A percentile compares a stretch with the other conserved stretches of the same genome.
These are phyloP conservation scores for Clathrospora elynae DNA, from an alignment of 2,329 filamentous ascomycete species.

Conservation along the genomic window DNA sequence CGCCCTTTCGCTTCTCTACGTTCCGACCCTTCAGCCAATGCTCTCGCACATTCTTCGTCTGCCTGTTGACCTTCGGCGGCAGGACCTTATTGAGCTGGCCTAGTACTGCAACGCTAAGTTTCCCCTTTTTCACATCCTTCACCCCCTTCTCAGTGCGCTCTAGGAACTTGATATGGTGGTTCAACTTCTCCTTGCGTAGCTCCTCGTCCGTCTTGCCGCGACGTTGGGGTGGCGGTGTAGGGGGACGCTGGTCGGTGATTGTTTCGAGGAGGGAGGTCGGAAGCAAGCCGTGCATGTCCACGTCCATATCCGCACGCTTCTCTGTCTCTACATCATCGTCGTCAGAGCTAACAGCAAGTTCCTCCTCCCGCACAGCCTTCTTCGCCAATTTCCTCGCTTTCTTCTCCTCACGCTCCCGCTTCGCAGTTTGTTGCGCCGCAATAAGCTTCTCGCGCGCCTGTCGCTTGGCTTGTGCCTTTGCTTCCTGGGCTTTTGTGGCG, in stretches of 20 bases:
- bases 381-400: slow-evolving; percentile 39
- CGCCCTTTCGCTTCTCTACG: slow-evolving; percentile 33
- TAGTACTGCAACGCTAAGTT: slow-evolving; percentile 57
- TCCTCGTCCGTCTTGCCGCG: slow-evolving; percentile 32
- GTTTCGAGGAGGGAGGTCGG: slow-evolving; percentile 58
- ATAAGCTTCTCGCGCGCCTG: slow-evolving; percentile 41
- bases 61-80: slow-evolving; percentile 51
- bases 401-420: slow-evolving; percentile 37
- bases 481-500: slow-evolving; percentile 37
- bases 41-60: slow-evolving; percentile 46
- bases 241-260: slow-evolving; percentile 51
- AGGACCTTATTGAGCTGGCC: slow-evolving; percentile 50
- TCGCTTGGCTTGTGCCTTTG: slow-evolving; percentile 33
- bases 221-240: slow-evolving; percentile 49
- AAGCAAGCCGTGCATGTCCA: slow-evolving; percentile 57
- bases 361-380: slow-evolving; percentile 19
- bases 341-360: slow-evolving; percentile 8
- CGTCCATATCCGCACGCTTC: slow-evolving; percentile 25
- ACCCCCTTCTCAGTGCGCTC: slow-evolving; percentile 55
- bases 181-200: slow-evolving; percentile 52
- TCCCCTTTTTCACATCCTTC: slow-evolving; percentile 58
- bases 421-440: slow-evolving; percentile 41
- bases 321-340: slow-evolving; percentile 10
- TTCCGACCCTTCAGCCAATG: slow-evolving; percentile 51
- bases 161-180: slow-evolving; percentile 55